Evolutionary conservation across 352 stramenopile genomes (phyloP).

Genomic region (Phytophthora hibernalis): DNA sequence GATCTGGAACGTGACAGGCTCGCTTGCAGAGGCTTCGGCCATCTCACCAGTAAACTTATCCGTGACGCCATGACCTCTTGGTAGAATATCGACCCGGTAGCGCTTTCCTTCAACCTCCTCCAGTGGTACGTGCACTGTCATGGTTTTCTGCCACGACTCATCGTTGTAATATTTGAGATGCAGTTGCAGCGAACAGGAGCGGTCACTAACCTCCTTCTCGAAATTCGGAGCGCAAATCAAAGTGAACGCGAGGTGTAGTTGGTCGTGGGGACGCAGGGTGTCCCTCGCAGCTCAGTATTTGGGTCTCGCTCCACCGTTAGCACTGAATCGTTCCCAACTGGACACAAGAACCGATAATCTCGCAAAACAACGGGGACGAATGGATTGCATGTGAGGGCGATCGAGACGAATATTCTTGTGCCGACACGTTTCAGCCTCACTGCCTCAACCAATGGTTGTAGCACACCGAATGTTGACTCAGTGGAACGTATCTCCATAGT

Average conservation of each 20-base stretch:
- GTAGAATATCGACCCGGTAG: conserved; percentile 55
- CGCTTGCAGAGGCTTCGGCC: conserved; percentile 31
- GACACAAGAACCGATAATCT: conserved; percentile 42
- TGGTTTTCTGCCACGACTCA: conserved; percentile 24
- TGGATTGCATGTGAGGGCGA: conserved; percentile 53
- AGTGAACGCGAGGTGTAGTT: conserved; percentile 51
- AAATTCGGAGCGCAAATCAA: conserved; percentile 28
- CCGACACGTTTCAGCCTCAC: conserved; percentile 52
- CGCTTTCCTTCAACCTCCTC: conserved; percentile 31
- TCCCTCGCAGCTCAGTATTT: conserved; percentile 42
- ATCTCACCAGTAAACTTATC: conserved; percentile 10
- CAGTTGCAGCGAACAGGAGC: conserved; percentile 29
- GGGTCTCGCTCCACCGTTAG: conserved; percentile 42
- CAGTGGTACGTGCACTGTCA: conserved; percentile 42
- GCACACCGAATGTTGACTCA: conserved; percentile 41
- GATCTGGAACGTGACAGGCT: conserved; percentile 62
- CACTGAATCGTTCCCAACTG: not conserved
- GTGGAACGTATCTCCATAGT: conserved; percentile 34
- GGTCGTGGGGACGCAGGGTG: conserved; percentile 42
- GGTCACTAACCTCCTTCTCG: conserved; percentile 12
- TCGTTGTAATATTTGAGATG: conserved; percentile 20
- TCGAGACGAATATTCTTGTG: conserved; percentile 32
- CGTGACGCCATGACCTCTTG: conserved; percentile 16
- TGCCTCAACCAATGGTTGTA: conserved; percentile 41
- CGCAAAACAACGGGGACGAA: conserved; percentile 34